phyloP scores from a whole-genome alignment of 352 stramenopile genomes.

The Globisporangium mamillatum region DNA sequence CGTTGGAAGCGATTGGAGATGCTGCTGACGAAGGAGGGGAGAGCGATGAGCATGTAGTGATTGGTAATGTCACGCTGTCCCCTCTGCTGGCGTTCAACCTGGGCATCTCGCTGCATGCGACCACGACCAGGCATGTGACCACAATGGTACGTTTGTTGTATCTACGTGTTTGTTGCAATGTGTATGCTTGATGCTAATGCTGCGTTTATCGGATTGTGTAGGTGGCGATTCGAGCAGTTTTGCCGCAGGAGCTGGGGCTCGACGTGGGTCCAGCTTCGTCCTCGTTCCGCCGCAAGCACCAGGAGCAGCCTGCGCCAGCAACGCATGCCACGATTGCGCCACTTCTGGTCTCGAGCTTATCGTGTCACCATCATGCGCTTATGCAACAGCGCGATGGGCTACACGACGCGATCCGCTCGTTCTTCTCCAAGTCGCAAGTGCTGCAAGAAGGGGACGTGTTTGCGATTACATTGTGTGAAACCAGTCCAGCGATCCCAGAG shows the following conservation, averaged over 20 bases:
- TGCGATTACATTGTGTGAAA: conserved; percentile 52
- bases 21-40: background rate
- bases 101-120: conserved; percentile 42
- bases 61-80: conserved; percentile 42
- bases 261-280: conserved; percentile 10
- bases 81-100: conserved; percentile 81
- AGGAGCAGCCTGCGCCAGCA: conserved; percentile 50
- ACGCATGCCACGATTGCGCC: conserved; percentile 63
- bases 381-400: conserved; percentile 60
- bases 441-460: conserved; percentile 72
- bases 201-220: conserved; percentile 12
- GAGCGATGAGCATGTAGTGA: background rate
- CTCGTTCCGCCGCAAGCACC: conserved; percentile 44
- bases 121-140: conserved; percentile 21
- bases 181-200: background rate
- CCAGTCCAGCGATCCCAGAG: conserved; percentile 24
- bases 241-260: conserved; percentile 50
- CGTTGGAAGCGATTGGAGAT: conserved; percentile 7
- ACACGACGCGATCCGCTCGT: conserved; percentile 50
- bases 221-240: conserved; percentile 37
- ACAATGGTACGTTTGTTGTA: conserved; percentile 26
- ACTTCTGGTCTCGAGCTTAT: conserved; percentile 58
- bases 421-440: conserved; percentile 57
- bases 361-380: conserved; percentile 48
- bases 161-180: background rate